phyloP scores from a whole-genome alignment of 208 protist species.

The Tritrichomonas musculus region DNA sequence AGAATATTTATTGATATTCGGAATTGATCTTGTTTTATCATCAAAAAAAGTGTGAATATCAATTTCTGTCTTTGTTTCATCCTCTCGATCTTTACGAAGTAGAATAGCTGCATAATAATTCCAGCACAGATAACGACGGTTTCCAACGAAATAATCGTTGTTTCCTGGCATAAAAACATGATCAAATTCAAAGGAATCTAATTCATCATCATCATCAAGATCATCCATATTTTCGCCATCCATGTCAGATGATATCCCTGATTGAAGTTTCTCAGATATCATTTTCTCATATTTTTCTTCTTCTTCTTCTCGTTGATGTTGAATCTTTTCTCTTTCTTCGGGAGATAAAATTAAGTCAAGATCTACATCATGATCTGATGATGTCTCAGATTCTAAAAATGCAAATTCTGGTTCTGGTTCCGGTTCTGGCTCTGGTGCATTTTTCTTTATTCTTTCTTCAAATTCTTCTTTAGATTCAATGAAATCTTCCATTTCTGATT shows the following conservation, averaged over 20 bases:
- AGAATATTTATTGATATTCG: not conserved
- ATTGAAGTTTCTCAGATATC: not conserved
- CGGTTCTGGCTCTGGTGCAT: not conserved
- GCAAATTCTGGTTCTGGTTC: not conserved
- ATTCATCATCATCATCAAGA: not conserved
- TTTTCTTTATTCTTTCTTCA: not conserved
- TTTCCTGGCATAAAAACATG: constrained; percentile 10
- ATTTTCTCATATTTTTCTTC: not conserved
- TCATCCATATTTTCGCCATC: too few relatives aligned
- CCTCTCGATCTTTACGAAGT: not conserved
- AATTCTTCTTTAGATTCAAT: not conserved
- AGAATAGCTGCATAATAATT: not conserved
- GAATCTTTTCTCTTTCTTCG: not conserved
- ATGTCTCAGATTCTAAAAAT: not conserved
- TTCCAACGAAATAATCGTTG: not conserved
- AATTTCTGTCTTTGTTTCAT: not conserved
- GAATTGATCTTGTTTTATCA: not conserved
- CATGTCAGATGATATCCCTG: not conserved
- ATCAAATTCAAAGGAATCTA: too few relatives aligned
- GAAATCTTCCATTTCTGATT: not conserved
- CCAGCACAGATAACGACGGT: constrained; percentile 21
- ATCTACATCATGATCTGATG: not conserved
- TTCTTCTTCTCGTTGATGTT: not conserved
- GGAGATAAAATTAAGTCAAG: not conserved
- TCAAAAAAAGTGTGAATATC: not conserved